These are phyloP conservation scores for Erythrophleum fordii DNA, from an alignment of 306 rosid species.

Conservation along the genomic window DNA sequence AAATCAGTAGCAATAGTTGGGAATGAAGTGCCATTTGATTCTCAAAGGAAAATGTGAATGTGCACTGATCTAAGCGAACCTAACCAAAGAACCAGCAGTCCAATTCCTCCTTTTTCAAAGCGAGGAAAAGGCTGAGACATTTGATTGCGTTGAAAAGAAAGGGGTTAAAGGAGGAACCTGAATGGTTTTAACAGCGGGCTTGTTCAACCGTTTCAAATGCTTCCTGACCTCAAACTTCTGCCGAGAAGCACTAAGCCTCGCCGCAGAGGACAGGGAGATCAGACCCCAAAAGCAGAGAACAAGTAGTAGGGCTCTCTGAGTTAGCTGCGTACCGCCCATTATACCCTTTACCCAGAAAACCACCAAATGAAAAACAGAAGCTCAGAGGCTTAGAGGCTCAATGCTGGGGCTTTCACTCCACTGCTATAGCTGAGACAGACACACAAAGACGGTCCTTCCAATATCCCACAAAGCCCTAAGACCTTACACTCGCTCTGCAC, in stretches of 20 bases:
- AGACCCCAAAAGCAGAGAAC: constrained; percentile 53
- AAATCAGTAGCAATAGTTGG: not conserved
- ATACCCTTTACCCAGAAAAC: constrained; percentile 20
- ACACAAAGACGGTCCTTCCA: not conserved
- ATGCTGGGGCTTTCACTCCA: not conserved
- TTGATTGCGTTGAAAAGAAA: not conserved
- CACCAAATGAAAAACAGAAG: constrained; percentile 4
- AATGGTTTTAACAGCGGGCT: constrained; percentile 79
- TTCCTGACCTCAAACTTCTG: constrained; percentile 80
- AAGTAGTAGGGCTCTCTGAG: constrained; percentile 41
- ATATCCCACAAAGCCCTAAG: constrained; percentile 13
- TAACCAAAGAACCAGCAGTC: not conserved
- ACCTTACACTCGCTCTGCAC: not conserved
- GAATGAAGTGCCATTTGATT: constrained; percentile 22
- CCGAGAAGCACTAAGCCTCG: constrained; percentile 66
- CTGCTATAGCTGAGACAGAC: not conserved
- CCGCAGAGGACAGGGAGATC: constrained; percentile 61
- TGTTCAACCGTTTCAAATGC: constrained; percentile 89
- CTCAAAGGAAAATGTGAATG: constrained; percentile 14
- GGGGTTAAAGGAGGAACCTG: constrained; percentile 49
- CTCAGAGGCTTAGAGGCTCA: not conserved
- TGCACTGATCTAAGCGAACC: not conserved
- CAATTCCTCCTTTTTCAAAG: not conserved
- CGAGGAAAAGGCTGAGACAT: not conserved
- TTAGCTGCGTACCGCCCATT: constrained; percentile 49